Evolutionary conservation across 2,329 filamentous ascomycete species (phyloP), one percentile per base, ranked within the genome.

Genomic region (Fusarium sp.): DNA sequence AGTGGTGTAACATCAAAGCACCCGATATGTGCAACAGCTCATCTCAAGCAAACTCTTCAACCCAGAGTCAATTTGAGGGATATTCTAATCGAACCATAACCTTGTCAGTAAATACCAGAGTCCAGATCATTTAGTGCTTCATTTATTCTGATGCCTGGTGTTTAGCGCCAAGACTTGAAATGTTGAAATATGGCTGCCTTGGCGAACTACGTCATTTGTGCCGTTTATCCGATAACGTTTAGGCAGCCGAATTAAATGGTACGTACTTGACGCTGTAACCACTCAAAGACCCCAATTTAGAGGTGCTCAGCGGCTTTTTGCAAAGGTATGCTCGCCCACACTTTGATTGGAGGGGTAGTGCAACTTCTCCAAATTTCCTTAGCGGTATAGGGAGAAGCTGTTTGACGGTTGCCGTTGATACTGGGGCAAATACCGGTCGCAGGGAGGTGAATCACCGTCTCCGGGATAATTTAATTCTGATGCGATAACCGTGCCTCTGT

Each of bases 151-250:
- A 61, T 66, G 63, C 63, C 63, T 66, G 22, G 46, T 40, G 25
- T n/a, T 46, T 34, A 45, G 47, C 55, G 25, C 34, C 45, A 58
- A 25, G 24, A 13, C 25, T 34, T 44, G 22, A 34, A 14, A 24
- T 22, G 4, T 37, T n/a, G 22, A 13, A 66, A 65, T 65, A 47
- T 49, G 47, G 62, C 58, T 65, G 62, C 62, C 62, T 65, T 65
- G 61, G 54, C 61, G 44, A 56, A 66, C 63, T 40, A 66, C 61
- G 63, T 66, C 61, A 61, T 41, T 22, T n/a, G 63, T 66, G 63
- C 63, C 63, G 63, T 20, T 66, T 66, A 66, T 29, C 63, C 63
- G 63, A 66, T 55, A 42, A 66, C 55, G 55, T 66, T 66, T 66
- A 66, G 63, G 63, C 63, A 66, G 61, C 63, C 61, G 63, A 66